A percentile compares a stretch with the other conserved stretches of the same genome.
These are phyloP conservation scores for Boletus insuetus DNA, from an alignment of 768 basidiomycete species.

Conservation along the genomic window DNA sequence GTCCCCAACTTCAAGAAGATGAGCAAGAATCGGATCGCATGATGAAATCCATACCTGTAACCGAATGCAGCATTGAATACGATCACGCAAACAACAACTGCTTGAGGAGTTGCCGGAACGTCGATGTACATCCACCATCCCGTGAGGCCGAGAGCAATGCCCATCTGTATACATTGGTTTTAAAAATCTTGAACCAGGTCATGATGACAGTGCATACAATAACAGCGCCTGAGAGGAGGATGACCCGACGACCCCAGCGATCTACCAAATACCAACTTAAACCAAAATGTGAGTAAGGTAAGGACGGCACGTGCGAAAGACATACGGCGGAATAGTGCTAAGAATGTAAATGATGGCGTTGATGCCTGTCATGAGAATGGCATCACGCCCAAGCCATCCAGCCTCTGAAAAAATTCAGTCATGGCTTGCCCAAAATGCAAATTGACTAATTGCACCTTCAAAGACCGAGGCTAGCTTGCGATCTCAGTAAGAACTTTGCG, in stretches of 20 bases:
- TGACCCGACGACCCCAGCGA: constrained; percentile 83
- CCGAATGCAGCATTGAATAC: constrained; percentile 94
- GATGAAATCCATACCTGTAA: constrained; percentile 51
- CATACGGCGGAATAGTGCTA: constrained; percentile 81
- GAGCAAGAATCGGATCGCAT: neutral
- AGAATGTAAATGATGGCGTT: constrained; percentile 81
- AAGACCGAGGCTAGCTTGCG: constrained; percentile 72
- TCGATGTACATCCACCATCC: constrained; percentile 96
- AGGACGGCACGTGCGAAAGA: constrained; percentile 4
- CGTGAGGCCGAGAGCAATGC: constrained; percentile 68
- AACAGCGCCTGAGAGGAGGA: constrained; percentile 82
- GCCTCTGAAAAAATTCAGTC: constrained; percentile 56
- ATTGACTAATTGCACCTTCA: constrained; percentile 55
- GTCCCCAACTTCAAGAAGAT: constrained; percentile 60
- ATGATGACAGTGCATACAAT: constrained; percentile 46
- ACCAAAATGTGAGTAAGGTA: constrained; percentile 7
- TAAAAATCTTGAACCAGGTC: constrained; percentile 1
- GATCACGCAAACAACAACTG: constrained; percentile 86
- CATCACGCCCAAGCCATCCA: constrained; percentile 92
- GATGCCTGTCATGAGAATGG: constrained; percentile 94
- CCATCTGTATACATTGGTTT: constrained; percentile 57
- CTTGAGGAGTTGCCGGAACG: constrained; percentile 77
- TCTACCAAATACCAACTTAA: constrained; percentile 92
- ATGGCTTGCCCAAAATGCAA: neutral
- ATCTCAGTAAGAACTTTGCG: constrained; percentile 8